Conservation (phyloP, 495 filamentous ascomycete genomes). For the Neurospora tetrasperma region DNA sequence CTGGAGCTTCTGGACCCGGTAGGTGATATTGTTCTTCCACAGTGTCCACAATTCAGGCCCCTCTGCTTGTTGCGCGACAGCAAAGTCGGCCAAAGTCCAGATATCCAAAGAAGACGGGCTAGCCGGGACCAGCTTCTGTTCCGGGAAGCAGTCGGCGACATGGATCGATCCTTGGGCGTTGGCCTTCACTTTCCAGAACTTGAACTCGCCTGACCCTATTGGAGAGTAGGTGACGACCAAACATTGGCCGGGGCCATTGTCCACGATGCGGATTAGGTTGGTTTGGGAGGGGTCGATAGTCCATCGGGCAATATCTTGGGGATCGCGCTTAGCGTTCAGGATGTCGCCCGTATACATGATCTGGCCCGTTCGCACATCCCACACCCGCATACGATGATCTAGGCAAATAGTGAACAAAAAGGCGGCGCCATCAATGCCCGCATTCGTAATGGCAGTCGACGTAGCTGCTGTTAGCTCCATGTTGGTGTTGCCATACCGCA, state of each 20-base stretch:
- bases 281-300: slow-evolving; percentile 65
- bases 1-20: slow-evolving; percentile 54
- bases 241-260: slow-evolving; percentile 54
- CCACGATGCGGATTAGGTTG: slow-evolving; percentile 63
- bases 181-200: slow-evolving; percentile 77
- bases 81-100: slow-evolving; percentile 84
- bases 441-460: slow-evolving; percentile 44
- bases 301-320: slow-evolving; percentile 52
- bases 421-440: slow-evolving; percentile 30
- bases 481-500: slow-evolving; percentile 53
- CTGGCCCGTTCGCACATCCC: slow-evolving; percentile 69
- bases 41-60: slow-evolving; percentile 66
- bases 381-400: slow-evolving; percentile 76
- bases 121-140: slow-evolving; percentile 50
- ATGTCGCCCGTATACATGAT: slow-evolving; percentile 65
- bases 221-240: slow-evolving; percentile 80
- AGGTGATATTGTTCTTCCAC: slow-evolving; percentile 74
- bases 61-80: slow-evolving; percentile 37
- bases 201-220: slow-evolving; percentile 78
- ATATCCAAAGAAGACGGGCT: slow-evolving; percentile 63
- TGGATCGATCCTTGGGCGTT: slow-evolving; percentile 50
- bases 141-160: slow-evolving; percentile 60
- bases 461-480: slow-evolving; percentile 56
- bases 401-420: slow-evolving; percentile 77
- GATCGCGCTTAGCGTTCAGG: slow-evolving; percentile 37